phyloP scores from a whole-genome alignment of 495 filamentous ascomycete genomes.

The Neurospora pannonica region DNA sequence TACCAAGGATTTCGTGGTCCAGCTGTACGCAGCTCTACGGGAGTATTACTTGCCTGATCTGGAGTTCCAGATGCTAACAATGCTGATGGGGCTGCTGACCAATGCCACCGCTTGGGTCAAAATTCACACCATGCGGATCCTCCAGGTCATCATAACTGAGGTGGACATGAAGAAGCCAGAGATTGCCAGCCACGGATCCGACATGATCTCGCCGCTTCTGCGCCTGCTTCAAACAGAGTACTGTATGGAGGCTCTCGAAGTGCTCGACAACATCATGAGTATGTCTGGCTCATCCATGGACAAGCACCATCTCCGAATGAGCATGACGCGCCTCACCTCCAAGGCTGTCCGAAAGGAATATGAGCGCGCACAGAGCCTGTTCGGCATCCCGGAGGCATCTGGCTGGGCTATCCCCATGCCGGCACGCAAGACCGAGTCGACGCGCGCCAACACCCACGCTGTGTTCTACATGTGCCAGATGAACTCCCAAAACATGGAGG shows the following conservation, averaged over 20 bases:
- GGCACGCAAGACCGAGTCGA: slow-evolving; percentile 73
- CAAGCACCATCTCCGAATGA: slow-evolving; percentile 90
- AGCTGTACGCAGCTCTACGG: slow-evolving; percentile 66
- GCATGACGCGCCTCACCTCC: slow-evolving; percentile 77
- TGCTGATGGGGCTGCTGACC: slow-evolving; percentile 84
- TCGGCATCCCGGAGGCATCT: slow-evolving; percentile 90
- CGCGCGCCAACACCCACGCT: slow-evolving; percentile 86
- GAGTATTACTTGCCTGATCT: slow-evolving; percentile 72
- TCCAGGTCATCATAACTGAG: slow-evolving; percentile 76
- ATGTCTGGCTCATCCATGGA: slow-evolving; percentile 91
- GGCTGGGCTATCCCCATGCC: slow-evolving; percentile 96
- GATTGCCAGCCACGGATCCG: slow-evolving; percentile 83
- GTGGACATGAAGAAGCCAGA: slow-evolving; percentile 90
- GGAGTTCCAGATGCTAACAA: slow-evolving; percentile 77
- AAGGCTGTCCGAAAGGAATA: slow-evolving; percentile 85
- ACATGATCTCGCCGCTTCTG: slow-evolving; percentile 88
- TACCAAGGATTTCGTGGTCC: slow-evolving; percentile 65
- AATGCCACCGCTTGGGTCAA: slow-evolving; percentile 86
- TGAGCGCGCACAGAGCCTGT: slow-evolving; percentile 85
- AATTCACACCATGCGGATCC: slow-evolving; percentile 79
- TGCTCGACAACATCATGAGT: slow-evolving; percentile 88
- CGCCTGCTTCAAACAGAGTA: slow-evolving; percentile 87
- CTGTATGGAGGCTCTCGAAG: slow-evolving; percentile 80
- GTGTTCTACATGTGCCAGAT: slow-evolving; percentile 81
- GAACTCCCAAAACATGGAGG: slow-evolving; percentile 20